Base-by-base conservation (phyloP, 495 filamentous ascomycete genomes). In the Aspergillus homomorphus region DNA sequence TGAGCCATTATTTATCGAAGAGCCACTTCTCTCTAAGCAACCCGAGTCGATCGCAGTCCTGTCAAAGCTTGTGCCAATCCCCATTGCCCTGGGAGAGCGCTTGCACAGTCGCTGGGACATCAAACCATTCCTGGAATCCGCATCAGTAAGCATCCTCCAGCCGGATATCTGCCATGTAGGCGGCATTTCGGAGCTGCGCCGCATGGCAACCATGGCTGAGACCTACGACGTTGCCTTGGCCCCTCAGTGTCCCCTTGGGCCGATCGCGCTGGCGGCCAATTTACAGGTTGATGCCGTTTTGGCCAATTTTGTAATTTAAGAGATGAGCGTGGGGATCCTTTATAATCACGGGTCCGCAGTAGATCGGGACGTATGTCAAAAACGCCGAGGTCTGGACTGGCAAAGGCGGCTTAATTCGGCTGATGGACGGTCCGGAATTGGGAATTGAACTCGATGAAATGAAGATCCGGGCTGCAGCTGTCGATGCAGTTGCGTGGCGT, bases 281-380 rank as follows among this genome's bases (percentile, higher is more conserved):
- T 72, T 90, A 54, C 87, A 90, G 63, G 78, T 90, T 20, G 84
- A 81, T 22, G 74, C 85, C 28, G 69, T 73, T 3, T 83, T 75
- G 24, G 73, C 87, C 4, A 92, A 92, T 65, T 90, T 89, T 67
- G 83, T 78, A 24, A 91, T 92, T 50, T 88, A 90, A 67, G 89
- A 92, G 74, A 91, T 91, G 88, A 82, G 82, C 54, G 58, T 89
- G 44, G 88, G 87, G 0, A 91, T 92, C 51, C 89, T 91, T 69
- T 91, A 92, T 66, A 91, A 91, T 61, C 69, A 73, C 3, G 83
- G 86, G 5, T 73, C 80, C 42, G 77, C 78, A 50, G 88, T n/a
- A 92, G 68, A 72, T 91, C 51, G 78, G 74, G 1, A 89, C 76
- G 55, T 92, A 91, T 62, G 73, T 85, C 12, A 81, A 79, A 54